Percentiles rank a stretch among this genome's conserved stretches.
Evolutionary conservation across 2,329 filamentous ascomycete species (phyloP).

Genomic region (Orbilia ellipsospora): DNA sequence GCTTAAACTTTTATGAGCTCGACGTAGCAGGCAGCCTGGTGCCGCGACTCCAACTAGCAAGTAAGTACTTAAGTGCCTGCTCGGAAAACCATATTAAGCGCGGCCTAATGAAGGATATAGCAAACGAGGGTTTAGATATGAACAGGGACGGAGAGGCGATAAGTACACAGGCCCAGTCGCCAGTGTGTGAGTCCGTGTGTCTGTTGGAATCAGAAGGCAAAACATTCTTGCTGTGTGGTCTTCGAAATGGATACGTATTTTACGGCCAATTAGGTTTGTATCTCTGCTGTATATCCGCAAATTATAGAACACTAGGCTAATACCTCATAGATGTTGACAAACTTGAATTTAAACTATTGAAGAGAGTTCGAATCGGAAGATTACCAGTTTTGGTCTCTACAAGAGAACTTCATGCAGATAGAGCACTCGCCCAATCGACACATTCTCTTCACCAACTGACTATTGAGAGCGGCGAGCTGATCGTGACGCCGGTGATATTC

Average conservation of each 20-base stretch:
- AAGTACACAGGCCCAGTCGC: constrained; percentile 37
- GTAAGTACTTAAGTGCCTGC: constrained; percentile 41
- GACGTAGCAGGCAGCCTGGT: background rate
- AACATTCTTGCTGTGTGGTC: constrained; percentile 63
- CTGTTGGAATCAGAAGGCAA: constrained; percentile 48
- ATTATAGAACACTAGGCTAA: background rate
- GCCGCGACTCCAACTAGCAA: constrained; percentile 20
- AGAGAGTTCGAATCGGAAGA: constrained; percentile 35
- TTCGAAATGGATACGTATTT: constrained; percentile 64
- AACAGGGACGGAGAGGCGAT: constrained; percentile 17
- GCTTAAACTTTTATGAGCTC: constrained; percentile 32
- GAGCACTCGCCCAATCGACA: constrained; percentile 45
- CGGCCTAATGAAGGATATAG: constrained; percentile 15
- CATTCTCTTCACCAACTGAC: constrained; percentile 34
- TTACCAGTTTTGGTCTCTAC: constrained; percentile 33
- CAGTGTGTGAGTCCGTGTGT: constrained; percentile 57
- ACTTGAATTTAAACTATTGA: constrained; percentile 13
- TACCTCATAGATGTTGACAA: constrained; percentile 11
- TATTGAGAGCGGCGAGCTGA: constrained; percentile 22
- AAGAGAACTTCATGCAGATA: constrained; percentile 22
- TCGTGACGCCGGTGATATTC: constrained; percentile 34
- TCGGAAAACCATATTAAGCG: background rate
- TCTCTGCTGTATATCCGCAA: background rate
- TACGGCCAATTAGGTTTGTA: constrained; percentile 48
- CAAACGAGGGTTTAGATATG: constrained; percentile 35